These are phyloP conservation scores for Vigna hirtella DNA, from an alignment of 306 rosid genomes.

Conservation along the genomic window DNA sequence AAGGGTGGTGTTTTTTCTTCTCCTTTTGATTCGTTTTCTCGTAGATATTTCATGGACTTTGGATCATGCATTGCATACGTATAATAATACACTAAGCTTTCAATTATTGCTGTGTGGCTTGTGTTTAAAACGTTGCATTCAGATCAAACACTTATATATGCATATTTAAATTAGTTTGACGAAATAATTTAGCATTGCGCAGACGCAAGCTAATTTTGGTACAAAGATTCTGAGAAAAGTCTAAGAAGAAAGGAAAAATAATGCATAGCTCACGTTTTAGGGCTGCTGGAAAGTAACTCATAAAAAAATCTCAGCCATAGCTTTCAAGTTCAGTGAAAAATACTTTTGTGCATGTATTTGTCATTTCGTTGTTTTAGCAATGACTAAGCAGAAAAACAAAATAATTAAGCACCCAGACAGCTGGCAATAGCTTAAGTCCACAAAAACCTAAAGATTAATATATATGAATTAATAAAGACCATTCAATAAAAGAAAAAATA, in stretches of 20 bases:
- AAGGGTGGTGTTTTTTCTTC: neutral
- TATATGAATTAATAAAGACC: neutral
- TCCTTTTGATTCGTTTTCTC: neutral
- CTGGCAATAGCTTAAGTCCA: neutral
- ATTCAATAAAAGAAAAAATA: neutral
- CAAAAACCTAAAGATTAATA: neutral
- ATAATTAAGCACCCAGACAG: neutral
- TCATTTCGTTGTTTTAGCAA: neutral
- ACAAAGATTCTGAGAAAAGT: constrained; percentile 3
- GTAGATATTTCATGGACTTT: neutral
- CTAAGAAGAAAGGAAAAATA: neutral
- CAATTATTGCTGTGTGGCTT: neutral
- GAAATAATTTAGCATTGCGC: neutral
- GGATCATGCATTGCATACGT: neutral
- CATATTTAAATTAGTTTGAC: constrained; percentile 2
- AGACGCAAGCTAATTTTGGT: neutral
- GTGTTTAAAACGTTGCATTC: constrained; percentile 26
- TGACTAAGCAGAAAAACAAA: neutral
- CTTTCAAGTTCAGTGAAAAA: neutral
- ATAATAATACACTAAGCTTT: neutral
- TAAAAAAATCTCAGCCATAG: constrained; percentile 1
- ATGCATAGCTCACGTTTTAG: neutral
- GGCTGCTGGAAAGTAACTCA: neutral
- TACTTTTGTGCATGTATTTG: neutral
- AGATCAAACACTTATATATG: neutral